A percentile compares a stretch with the other conserved stretches of the same genome.
Evolutionary conservation across 2,329 filamentous ascomycete species (phyloP).

Genomic region (Gaeumannomyces sp.): DNA sequence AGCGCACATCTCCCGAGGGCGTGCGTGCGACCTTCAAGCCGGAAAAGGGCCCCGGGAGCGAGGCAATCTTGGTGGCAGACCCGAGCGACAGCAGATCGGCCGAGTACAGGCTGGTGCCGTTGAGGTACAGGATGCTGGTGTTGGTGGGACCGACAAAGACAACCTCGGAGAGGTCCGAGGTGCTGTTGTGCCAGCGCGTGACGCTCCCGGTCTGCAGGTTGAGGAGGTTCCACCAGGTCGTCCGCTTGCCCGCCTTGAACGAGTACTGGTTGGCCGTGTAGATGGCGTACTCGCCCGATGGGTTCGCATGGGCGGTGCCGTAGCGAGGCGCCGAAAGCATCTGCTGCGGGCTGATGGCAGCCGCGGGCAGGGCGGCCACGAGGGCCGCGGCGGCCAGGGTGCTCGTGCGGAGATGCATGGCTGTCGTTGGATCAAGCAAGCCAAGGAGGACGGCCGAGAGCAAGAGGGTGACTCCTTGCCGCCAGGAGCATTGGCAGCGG

Average conservation of each 20-base stretch:
- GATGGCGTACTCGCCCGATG: slow-evolving; percentile 34
- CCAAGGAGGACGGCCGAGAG: not conserved
- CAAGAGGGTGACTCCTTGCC: not conserved
- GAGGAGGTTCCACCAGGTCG: slow-evolving; percentile 44
- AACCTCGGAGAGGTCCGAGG: slow-evolving; percentile 44
- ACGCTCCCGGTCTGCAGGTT: slow-evolving; percentile 48
- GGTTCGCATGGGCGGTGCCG: slow-evolving; percentile 25
- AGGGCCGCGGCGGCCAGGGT: slow-evolving; percentile 1
- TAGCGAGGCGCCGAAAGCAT: slow-evolving; percentile 29
- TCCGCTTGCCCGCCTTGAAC: slow-evolving; percentile 47
- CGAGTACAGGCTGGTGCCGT: slow-evolving; percentile 36
- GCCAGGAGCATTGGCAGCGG: not conserved
- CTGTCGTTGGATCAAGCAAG: slow-evolving; percentile 2
- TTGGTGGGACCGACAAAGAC: slow-evolving; percentile 47
- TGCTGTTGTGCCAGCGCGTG: slow-evolving; percentile 42
- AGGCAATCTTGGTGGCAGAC: slow-evolving; percentile 26
- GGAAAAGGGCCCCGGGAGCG: slow-evolving; percentile 31
- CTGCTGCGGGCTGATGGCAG: slow-evolving; percentile 24
- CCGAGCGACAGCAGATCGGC: slow-evolving; percentile 25
- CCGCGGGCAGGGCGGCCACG: not conserved
- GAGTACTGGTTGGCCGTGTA: slow-evolving; percentile 51
- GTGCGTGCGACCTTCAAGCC: slow-evolving; percentile 30
- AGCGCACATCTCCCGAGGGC: slow-evolving; percentile 27
- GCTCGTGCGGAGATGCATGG: slow-evolving; percentile 1
- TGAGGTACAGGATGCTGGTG: slow-evolving; percentile 41